Percentiles rank a stretch among this genome's conserved stretches.
Conservation (phyloP, 1,139 yeast species). For the Pichia sp. region DNA sequence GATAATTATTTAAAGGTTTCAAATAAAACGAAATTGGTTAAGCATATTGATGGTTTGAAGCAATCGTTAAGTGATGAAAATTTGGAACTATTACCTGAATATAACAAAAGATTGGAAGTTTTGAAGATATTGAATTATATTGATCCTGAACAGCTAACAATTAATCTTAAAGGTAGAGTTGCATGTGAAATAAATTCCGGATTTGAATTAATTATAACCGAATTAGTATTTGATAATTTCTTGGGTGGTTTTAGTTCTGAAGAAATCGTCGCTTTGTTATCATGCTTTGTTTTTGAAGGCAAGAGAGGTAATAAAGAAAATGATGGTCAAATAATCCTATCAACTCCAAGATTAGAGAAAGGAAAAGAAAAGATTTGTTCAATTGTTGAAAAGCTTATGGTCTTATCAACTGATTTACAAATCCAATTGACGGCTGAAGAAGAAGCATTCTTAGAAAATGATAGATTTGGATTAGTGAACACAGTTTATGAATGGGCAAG, state of each 20-base stretch:
- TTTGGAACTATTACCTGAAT: conserved; percentile 84
- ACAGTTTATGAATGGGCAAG: conserved; percentile 98
- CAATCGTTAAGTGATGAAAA: conserved; percentile 76
- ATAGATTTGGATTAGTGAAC: conserved; percentile 83
- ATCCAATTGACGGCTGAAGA: conserved; percentile 80
- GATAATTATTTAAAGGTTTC: conserved; percentile 44
- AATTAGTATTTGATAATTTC: conserved; percentile 82
- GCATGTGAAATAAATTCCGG: conserved; percentile 72
- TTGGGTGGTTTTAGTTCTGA: conserved; percentile 91
- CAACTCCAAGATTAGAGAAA: conserved; percentile 73
- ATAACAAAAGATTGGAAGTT: conserved; percentile 80
- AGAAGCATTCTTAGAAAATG: conserved; percentile 71
- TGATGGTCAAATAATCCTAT: conserved; percentile 44
- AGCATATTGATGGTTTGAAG: conserved; percentile 51
- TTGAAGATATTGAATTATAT: conserved; percentile 69
- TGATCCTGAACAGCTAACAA: conserved; percentile 42
- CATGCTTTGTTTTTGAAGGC: conserved; percentile 92
- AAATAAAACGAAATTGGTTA: conserved; percentile 40
- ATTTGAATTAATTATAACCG: conserved; percentile 85
- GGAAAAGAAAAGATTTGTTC: conserved; percentile 69
- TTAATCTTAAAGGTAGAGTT: conserved; percentile 80
- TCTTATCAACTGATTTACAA: conserved; percentile 59
- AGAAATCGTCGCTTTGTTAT: conserved; percentile 87
- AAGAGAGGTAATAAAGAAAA: conserved; percentile 34
- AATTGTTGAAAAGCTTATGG: conserved; percentile 58